Evolutionary conservation across 768 basidiomycete genomes (phyloP).

Genomic region (Pulveroboletus frians): DNA sequence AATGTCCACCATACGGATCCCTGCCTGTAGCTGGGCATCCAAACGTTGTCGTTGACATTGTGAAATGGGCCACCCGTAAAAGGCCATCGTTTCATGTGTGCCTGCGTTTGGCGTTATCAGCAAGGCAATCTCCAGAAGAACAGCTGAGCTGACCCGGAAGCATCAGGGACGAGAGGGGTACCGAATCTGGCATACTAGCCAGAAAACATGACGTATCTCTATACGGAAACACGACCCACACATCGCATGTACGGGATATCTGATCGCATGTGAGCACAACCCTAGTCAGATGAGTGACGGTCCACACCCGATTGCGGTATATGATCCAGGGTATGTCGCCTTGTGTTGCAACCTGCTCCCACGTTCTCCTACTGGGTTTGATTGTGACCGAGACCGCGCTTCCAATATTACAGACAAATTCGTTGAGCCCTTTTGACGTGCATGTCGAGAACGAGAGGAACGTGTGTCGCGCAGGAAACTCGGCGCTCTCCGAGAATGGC

Average conservation of each 20-base stretch:
- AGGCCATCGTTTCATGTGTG: slow-evolving; percentile 48
- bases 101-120: slow-evolving; percentile 1
- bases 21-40: slow-evolving; percentile 61
- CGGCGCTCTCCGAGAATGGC: slow-evolving; percentile 20
- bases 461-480: slow-evolving; percentile 17
- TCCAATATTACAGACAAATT: slow-evolving; percentile 2
- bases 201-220: slow-evolving; percentile 56
- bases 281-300: neutral
- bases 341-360: slow-evolving; percentile 40
- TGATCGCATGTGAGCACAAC: slow-evolving; percentile 23
- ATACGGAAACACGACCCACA: slow-evolving; percentile 53
- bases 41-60: slow-evolving; percentile 78
- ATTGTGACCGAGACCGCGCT: slow-evolving; percentile 15
- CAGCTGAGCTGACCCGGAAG: slow-evolving; percentile 60
- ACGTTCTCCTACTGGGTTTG: slow-evolving; percentile 33
- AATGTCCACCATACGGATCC: slow-evolving; percentile 79
- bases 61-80: slow-evolving; percentile 80
- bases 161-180: slow-evolving; percentile 66
- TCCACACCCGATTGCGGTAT: slow-evolving; percentile 49
- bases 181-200: slow-evolving; percentile 57
- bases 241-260: slow-evolving; percentile 42
- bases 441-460: slow-evolving; percentile 15
- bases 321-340: slow-evolving; percentile 53
- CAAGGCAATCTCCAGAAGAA: slow-evolving; percentile 20
- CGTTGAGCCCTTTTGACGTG: slow-evolving; percentile 20